A percentile compares a stretch with the other conserved stretches of the same genome.
phyloP scores from a whole-genome alignment of 106 monocot genomes.

The Chionographis japonica region DNA sequence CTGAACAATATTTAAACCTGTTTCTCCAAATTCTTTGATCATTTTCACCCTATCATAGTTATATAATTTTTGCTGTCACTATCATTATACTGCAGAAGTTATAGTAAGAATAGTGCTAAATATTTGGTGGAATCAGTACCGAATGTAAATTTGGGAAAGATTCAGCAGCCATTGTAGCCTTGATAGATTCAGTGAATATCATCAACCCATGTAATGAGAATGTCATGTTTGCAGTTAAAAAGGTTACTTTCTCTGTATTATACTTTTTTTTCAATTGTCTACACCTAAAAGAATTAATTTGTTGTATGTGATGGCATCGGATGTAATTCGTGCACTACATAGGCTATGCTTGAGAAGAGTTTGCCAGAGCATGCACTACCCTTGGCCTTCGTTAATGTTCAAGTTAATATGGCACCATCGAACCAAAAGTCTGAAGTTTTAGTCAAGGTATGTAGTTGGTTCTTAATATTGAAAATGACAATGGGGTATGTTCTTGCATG shows the following conservation, averaged over 20 bases:
- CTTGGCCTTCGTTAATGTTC: slow-evolving; percentile 51
- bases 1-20: background rate
- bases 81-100: slow-evolving; percentile 25
- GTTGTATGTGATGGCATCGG: background rate
- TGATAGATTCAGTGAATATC: slow-evolving; percentile 44
- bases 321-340: slow-evolving; percentile 4
- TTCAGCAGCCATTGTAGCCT: slow-evolving; percentile 37
- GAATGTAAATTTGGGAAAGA: slow-evolving; percentile 62
- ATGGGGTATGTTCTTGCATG: no score
- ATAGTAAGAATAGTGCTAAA: slow-evolving; percentile 26
- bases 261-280: slow-evolving; percentile 2
- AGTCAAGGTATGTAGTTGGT: slow-evolving; percentile 29
- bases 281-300: no score
- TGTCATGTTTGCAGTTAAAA: slow-evolving; percentile 33
- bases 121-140: slow-evolving; percentile 35
- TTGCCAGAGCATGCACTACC: slow-evolving; percentile 10
- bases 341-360: slow-evolving; percentile 27
- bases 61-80: background rate
- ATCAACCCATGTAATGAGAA: slow-evolving; percentile 54
- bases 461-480: no score
- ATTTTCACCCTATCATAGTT: background rate
- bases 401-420: slow-evolving; percentile 36
- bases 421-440: slow-evolving; percentile 35
- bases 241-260: slow-evolving; percentile 28
- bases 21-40: background rate